Conservation (phyloP, 352 stramenopile genomes). For the Globisporangium sylvaticum region DNA sequence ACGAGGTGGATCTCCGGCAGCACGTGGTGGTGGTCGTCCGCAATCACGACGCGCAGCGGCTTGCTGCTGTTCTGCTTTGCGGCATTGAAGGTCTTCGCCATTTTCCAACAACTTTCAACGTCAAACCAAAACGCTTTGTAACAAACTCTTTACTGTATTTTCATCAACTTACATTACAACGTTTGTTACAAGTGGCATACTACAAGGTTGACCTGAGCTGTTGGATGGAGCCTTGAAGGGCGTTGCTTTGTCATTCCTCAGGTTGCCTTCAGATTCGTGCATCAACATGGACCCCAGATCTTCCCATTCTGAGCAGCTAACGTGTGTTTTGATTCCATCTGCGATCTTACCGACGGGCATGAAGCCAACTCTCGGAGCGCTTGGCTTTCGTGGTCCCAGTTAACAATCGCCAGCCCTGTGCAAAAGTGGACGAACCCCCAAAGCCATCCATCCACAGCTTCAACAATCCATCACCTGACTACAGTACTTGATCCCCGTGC, state of each 20-base stretch:
- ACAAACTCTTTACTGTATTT: neutral
- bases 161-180: neutral
- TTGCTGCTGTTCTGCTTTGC: neutral
- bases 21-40: conserved; percentile 81
- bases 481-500: neutral
- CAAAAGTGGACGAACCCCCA: neutral
- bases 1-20: conserved; percentile 69
- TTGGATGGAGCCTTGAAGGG: too few species aligned
- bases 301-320: neutral
- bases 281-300: neutral
- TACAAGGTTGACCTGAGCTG: too few species aligned
- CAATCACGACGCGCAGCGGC: conserved; percentile 44
- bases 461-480: neutral
- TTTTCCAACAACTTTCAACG: neutral
- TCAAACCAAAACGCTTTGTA: neutral
- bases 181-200: neutral
- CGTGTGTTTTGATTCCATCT: neutral
- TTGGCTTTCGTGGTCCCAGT: neutral
- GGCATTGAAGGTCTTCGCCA: neutral
- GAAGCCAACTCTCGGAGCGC: neutral
- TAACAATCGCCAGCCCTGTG: neutral
- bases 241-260: too few species aligned
- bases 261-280: neutral
- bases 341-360: neutral
- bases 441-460: neutral